Percentiles rank a stretch among this genome's conserved stretches.
Conservation (phyloP, 331 rosid species). For the Telfairia occidentalis region DNA sequence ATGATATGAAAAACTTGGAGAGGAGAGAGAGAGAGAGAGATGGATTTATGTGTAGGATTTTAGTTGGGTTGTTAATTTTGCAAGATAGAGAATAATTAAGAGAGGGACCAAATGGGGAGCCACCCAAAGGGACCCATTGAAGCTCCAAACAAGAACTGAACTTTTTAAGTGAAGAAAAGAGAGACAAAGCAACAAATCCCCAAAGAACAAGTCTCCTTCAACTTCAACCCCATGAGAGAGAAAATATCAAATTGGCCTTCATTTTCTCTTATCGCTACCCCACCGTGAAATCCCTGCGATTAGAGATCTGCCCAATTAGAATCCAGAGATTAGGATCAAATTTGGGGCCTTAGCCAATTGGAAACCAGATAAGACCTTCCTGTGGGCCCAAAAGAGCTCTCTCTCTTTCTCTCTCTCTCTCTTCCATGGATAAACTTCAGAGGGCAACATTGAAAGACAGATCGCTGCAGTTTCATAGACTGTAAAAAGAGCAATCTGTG, state of each 20-base stretch:
- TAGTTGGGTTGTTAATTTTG: neutral
- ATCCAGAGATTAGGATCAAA: conserved; percentile 35
- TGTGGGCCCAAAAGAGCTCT: conserved; percentile 31
- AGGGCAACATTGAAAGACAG: conserved; percentile 22
- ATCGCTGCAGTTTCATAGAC: conserved; percentile 20
- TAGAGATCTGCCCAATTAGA: conserved; percentile 37
- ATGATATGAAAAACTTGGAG: neutral
- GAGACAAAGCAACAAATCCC: neutral
- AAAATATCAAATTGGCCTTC: neutral
- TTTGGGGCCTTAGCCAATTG: conserved; percentile 40
- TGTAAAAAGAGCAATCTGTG: conserved; percentile 17
- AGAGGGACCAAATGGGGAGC: neutral
- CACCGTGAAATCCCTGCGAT: conserved; percentile 32
- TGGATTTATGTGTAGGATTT: neutral
- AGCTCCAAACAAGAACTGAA: conserved; percentile 6
- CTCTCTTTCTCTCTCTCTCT: neutral
- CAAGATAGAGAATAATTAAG: neutral
- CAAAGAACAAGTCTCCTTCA: neutral
- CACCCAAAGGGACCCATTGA: neutral
- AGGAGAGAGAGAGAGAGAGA: neutral
- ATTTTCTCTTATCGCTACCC: neutral
- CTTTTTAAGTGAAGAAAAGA: neutral
- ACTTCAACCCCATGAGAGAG: too few relatives aligned
- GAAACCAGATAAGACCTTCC: conserved; percentile 49
- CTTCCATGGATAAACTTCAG: conserved; percentile 28